Base-by-base conservation (phyloP, 2,329 filamentous ascomycete genomes). In the Lecanicillium sp. region DNA sequence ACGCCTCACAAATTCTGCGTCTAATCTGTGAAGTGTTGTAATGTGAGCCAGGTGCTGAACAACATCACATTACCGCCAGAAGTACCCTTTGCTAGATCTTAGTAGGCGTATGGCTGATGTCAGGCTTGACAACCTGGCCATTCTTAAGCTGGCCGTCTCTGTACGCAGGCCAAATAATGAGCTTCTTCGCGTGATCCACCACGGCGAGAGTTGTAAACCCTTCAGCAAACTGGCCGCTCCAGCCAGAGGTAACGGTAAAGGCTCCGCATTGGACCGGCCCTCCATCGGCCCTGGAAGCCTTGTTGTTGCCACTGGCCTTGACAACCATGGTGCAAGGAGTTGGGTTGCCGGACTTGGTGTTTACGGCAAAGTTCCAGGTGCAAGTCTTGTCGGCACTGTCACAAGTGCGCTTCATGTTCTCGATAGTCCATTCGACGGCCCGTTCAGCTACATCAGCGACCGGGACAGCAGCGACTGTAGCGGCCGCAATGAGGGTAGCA, bases 161-260 rank as follows among this genome's bases (percentile, higher is more conserved):
- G 52, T 77, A 77, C 29, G 66, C 61, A 25, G 73, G 71, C 57
- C 60, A 77, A 44, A 64, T 52, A 40, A 76, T 75, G 44, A 64
- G 58, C 34, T 55, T 56, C 47, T 60, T 53, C 37, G 48, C 44
- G 46, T 61, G 56, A 55, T 73, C 58, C 35, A 68, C 63, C 39
- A 77, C 66, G n/a, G 66, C 60, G 20, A 77, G 56, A 19, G 68
- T 72, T 15, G 71, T 76, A 61, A 75, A 77, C 46, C 70, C 65
- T 9, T 56, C 41, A 36, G 72, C 73, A 46, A 77, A 77, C 49
- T 73, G 65, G 51, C 64, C 71, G 54, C 65, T 71, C 72, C 72
- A 77, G 59, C 69, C 68, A 2, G 66, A 67, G 37, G 67, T 70
- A 50, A 77, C 50, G 46, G 63, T 69, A 62, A 64, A 77, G 41